Percentiles rank a stretch among this genome's conserved stretches.
Evolutionary conservation across 139 green algal genomes (phyloP).

Genomic region (Chlamydomonas sp.): DNA sequence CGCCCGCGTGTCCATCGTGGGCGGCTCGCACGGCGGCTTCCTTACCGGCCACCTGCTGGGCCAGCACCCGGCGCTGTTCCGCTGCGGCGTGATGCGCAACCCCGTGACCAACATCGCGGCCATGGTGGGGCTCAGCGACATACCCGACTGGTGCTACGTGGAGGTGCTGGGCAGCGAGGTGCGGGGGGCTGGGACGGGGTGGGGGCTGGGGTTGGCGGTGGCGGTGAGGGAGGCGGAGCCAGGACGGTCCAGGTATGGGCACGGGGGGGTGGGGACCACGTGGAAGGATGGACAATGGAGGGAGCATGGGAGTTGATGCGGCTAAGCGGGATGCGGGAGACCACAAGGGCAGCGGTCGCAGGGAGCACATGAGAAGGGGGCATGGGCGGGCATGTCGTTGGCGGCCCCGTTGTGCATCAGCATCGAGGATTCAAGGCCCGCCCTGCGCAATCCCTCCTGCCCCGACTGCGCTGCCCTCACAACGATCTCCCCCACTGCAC

Average conservation of each 20-base stretch:
- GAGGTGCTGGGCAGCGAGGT: conserved; percentile 83
- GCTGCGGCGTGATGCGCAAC: conserved; percentile 88
- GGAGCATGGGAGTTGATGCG: too few species aligned
- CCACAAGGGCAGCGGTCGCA: too few species aligned
- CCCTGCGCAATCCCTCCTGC: not conserved
- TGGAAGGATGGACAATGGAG: too few species aligned
- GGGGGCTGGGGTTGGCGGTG: not conserved
- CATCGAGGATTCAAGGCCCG: too few species aligned
- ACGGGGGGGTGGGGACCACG: too few species aligned
- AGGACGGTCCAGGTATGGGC: not conserved
- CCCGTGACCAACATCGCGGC: conserved; percentile 88
- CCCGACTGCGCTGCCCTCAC: not conserved
- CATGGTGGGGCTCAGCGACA: conserved; percentile 90
- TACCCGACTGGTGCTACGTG: conserved; percentile 94
- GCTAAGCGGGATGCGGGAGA: too few species aligned
- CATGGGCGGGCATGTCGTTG: too few species aligned
- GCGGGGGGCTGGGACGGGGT: not conserved
- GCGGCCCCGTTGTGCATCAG: too few species aligned
- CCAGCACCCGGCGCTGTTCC: conserved; percentile 79
- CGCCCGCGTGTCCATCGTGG: conserved; percentile 75
- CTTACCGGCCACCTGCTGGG: conserved; percentile 89
- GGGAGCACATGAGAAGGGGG: too few species aligned
- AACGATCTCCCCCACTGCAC: not conserved
- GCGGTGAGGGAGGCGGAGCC: not conserved
- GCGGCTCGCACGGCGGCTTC: conserved; percentile 94